Conservation (phyloP, 225 moss, liverwort and hornwort genomes). For the Thuidium tamariscinum region DNA sequence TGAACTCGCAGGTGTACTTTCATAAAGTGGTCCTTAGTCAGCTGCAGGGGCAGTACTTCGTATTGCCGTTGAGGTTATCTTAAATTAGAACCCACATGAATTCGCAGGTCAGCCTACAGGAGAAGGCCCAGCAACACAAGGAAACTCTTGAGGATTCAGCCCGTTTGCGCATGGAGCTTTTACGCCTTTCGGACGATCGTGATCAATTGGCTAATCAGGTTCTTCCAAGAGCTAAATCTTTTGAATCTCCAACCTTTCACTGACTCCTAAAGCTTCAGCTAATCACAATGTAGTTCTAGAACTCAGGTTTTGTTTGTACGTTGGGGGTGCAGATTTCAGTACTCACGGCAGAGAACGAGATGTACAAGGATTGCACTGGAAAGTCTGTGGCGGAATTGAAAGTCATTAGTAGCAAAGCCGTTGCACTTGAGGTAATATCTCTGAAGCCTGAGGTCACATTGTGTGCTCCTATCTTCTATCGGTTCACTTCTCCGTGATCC, state of each 20-base stretch:
- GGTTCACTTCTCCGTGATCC: neutral
- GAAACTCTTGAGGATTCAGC: slow-evolving; percentile 55
- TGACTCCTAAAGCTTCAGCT: neutral
- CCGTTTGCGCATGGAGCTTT: slow-evolving; percentile 65
- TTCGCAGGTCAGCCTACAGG: slow-evolving; percentile 52
- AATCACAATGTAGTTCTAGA: too few relatives aligned
- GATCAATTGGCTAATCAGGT: slow-evolving; percentile 62
- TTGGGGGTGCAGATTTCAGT: slow-evolving; percentile 24
- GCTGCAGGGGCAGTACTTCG: neutral
- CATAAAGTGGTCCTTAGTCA: neutral
- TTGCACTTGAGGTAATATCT: slow-evolving; percentile 64
- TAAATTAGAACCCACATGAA: neutral
- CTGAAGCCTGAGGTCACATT: neutral
- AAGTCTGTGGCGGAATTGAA: slow-evolving; percentile 84
- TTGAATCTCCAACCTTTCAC: neutral
- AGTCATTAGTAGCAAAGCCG: slow-evolving; percentile 64
- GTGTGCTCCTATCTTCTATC: neutral
- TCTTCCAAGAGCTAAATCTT: neutral
- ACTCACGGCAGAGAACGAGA: slow-evolving; percentile 58
- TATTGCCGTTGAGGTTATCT: neutral
- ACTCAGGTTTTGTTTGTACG: neutral
- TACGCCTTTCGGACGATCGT: slow-evolving; percentile 74
- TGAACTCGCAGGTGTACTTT: neutral
- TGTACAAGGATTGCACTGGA: slow-evolving; percentile 90
- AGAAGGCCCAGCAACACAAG: slow-evolving; percentile 57